Conservation (phyloP, 495 filamentous ascomycete genomes). For the Lasiosphaeris hirsuta region DNA sequence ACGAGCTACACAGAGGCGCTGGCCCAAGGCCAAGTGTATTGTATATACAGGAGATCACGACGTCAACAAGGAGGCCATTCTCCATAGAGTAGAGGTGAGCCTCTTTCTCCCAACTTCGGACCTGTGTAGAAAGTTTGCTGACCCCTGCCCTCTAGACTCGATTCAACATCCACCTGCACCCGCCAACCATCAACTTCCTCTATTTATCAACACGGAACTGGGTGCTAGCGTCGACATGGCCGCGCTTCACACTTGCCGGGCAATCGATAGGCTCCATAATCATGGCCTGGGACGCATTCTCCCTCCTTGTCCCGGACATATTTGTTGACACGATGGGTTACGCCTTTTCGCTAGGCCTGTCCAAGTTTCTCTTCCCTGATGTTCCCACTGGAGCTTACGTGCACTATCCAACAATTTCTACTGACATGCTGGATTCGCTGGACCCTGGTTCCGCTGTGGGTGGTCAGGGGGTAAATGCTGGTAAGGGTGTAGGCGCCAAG, state of each 20-base stretch:
- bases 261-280: slow-evolving; percentile 85
- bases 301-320: slow-evolving; percentile 83
- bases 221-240: slow-evolving; percentile 79
- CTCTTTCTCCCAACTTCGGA: not conserved
- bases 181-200: slow-evolving; percentile 78
- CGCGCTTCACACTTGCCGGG: slow-evolving; percentile 90
- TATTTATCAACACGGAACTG: slow-evolving; percentile 85
- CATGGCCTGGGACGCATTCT: slow-evolving; percentile 91
- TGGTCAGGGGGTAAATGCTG: slow-evolving; percentile 78
- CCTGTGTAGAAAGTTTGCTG: not conserved
- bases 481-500: slow-evolving; percentile 64
- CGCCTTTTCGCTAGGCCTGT: slow-evolving; percentile 79
- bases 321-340: slow-evolving; percentile 99
- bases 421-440: slow-evolving; percentile 90
- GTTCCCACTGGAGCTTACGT: slow-evolving; percentile 92
- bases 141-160: slow-evolving; percentile 52
- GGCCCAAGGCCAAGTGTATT: slow-evolving; percentile 81
- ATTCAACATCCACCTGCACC: slow-evolving; percentile 88
- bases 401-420: slow-evolving; percentile 97
- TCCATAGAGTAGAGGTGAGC: slow-evolving; percentile 69
- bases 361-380: slow-evolving; percentile 73
- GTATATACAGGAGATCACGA: slow-evolving; percentile 96
- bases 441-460: slow-evolving; percentile 54
- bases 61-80: slow-evolving; percentile 71
- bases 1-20: slow-evolving; percentile 81